phyloP scores from a whole-genome alignment of 176 grass and related monocot species.

The Carex cristatella region DNA sequence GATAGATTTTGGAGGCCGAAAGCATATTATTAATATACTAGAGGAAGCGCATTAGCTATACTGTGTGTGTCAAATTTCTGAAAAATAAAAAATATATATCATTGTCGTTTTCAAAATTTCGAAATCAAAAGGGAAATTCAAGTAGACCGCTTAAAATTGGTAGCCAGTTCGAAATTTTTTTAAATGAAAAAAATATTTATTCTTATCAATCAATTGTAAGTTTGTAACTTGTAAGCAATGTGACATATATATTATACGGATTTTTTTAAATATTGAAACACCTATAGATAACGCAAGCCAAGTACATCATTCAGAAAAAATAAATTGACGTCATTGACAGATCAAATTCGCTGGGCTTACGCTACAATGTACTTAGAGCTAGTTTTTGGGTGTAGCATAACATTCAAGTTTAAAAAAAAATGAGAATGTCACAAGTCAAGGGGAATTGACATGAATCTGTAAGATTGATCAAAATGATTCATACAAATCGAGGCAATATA shows the following conservation, averaged over 20 bases:
- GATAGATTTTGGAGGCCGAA: no score
- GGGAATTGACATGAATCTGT: background rate
- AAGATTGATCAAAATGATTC: background rate
- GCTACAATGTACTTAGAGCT: background rate
- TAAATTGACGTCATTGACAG: background rate
- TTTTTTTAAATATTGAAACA: no score
- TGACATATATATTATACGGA: background rate
- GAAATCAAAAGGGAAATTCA: no score
- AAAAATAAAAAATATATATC: no score
- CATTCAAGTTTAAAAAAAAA: background rate
- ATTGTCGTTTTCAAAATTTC: no score
- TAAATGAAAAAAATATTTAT: no score
- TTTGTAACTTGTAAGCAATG: background rate
- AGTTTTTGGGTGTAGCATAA: background rate
- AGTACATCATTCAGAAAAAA: background rate
- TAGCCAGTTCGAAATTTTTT: no score
- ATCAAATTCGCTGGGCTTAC: background rate
- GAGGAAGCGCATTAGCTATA: no score
- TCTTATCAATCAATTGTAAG: no score
- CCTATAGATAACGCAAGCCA: background rate
- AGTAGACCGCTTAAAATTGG: no score
- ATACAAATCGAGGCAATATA: background rate
- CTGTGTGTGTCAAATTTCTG: no score
- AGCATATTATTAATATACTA: no score
- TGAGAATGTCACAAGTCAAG: background rate